Evolutionary conservation across 1,284 basidiomycete species (phyloP), one percentile per base, ranked within the genome.

Genomic region (Farysia itapuensis): DNA sequence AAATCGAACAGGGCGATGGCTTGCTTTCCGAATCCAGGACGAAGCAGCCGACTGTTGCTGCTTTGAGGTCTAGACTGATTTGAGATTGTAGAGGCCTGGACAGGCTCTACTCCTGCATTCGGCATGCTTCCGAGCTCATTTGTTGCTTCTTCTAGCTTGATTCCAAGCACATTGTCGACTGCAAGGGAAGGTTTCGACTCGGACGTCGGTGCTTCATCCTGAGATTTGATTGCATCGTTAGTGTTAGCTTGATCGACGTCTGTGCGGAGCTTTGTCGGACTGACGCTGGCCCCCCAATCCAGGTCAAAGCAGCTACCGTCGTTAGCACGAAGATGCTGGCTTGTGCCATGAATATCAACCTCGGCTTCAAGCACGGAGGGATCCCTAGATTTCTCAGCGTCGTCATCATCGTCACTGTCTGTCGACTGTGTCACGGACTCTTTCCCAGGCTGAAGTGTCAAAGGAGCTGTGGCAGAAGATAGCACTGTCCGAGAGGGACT

Each of bases 1-100:
- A 71, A 67, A 40, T 58, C 68, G 43, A 58, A 71, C 2, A 71
- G 43, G 3, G 68, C 68, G 4, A 66, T 42, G n/a, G 68, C 68
- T 1, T 51, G 35, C 31, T 47, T 46, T 16, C 67, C 67, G 16
- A 64, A 46, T 2, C 59, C 59, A 5, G 53, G 47, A 4, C 31
- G 45, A 4, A 40, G 43, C 33, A 52, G n/a, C n/a, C n/a, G n/a
- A n/a, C n/a, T n/a, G n/a, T n/a, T n/a, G n/a, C n/a, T n/a, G n/a
- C n/a, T n/a, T n/a, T n/a, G n/a, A n/a, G n/a, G n/a, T n/a, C n/a
- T n/a, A n/a, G n/a, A n/a, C n/a, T n/a, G n/a, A n/a, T n/a, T n/a
- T n/a, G n/a, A n/a, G n/a, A n/a, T n/a, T n/a, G n/a, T n/a, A n/a
- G n/a, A n/a, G n/a, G n/a, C n/a, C n/a, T n/a, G n/a, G n/a, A n/a